These are phyloP conservation scores for Fragosphaeria purpurea DNA, from an alignment of 2,329 filamentous ascomycete species.

Conservation along the genomic window DNA sequence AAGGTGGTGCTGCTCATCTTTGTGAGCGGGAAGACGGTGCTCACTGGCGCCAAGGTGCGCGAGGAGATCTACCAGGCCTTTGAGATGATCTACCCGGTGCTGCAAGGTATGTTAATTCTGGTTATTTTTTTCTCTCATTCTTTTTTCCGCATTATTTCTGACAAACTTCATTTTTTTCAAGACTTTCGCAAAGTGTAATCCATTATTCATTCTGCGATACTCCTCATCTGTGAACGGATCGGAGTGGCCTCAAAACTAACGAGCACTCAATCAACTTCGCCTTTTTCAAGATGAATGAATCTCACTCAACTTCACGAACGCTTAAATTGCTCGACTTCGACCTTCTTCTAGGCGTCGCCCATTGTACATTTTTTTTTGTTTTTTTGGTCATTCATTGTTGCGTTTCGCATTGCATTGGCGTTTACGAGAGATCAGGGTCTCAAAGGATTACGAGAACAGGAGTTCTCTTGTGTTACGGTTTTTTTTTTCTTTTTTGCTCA, in stretches of 20 bases:
- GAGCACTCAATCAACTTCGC: too few species aligned
- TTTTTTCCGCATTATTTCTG: too few species aligned
- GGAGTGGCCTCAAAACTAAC: too few species aligned
- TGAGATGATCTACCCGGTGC: conserved; percentile 93
- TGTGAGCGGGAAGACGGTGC: conserved; percentile 94
- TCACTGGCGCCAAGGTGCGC: conserved; percentile 93
- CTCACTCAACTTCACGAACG: too few species aligned
- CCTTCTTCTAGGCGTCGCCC: too few species aligned
- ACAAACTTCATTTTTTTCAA: conserved; percentile 13
- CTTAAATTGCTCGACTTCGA: too few species aligned
- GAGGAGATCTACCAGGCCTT: conserved; percentile 98
- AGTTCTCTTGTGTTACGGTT: not conserved
- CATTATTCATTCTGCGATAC: too few species aligned
- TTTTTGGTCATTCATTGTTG: conserved; percentile 4
- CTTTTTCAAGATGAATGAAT: too few species aligned
- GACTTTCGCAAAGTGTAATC: conserved; percentile 49
- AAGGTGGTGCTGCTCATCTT: conserved; percentile 98
- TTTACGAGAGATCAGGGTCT: conserved; percentile 16
- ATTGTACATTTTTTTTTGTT: conserved; percentile 20
- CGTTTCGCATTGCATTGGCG: conserved; percentile 48
- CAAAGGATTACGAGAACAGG: not conserved
- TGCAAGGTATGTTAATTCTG: conserved; percentile 55
- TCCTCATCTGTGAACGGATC: too few species aligned
- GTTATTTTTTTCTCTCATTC: not conserved
- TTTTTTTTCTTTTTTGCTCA: not conserved